Evolutionary conservation across 2,329 filamentous ascomycete genomes (phyloP).

Genomic region (Elsinoe batatas): DNA sequence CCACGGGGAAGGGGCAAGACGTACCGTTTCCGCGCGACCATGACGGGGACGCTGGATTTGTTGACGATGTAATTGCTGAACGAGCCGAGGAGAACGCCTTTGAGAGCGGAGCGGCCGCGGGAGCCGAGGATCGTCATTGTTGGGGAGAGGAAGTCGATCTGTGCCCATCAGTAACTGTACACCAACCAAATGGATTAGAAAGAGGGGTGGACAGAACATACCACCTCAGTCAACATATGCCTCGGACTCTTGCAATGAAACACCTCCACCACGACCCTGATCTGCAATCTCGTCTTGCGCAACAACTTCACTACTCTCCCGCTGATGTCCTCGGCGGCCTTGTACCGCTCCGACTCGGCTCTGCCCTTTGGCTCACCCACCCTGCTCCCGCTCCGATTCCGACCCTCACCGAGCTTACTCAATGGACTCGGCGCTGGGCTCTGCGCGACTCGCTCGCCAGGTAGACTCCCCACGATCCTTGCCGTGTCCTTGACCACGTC

Average conservation of each 20-base stretch:
- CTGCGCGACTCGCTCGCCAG: constrained; percentile 28
- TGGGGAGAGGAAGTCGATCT: constrained; percentile 82
- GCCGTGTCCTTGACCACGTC: constrained; percentile 68
- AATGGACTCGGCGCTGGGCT: constrained; percentile 16
- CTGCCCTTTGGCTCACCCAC: constrained; percentile 28
- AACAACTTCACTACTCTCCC: constrained; percentile 75
- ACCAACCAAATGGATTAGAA: not conserved
- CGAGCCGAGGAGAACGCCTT: constrained; percentile 88
- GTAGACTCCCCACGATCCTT: constrained; percentile 57
- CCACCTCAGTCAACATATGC: constrained; percentile 88
- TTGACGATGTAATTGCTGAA: constrained; percentile 97
- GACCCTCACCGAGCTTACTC: not conserved
- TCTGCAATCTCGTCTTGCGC: constrained; percentile 83
- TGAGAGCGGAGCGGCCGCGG: constrained; percentile 79
- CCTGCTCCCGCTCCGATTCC: constrained; percentile 20
- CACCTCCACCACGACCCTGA: constrained; percentile 87
- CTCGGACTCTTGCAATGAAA: constrained; percentile 97
- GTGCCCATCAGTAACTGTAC: not conserved
- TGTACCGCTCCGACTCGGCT: constrained; percentile 67
- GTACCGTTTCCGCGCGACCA: constrained; percentile 73
- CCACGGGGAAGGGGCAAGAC: not conserved
- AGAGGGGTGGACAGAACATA: constrained; percentile 30
- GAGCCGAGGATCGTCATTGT: constrained; percentile 91
- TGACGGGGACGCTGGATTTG: constrained; percentile 92
- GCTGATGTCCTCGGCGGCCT: constrained; percentile 74